Evolutionary conservation across 1,284 basidiomycete genomes (phyloP), one percentile per base, ranked within the genome.

Genomic region (Veloboletus limbatus): DNA sequence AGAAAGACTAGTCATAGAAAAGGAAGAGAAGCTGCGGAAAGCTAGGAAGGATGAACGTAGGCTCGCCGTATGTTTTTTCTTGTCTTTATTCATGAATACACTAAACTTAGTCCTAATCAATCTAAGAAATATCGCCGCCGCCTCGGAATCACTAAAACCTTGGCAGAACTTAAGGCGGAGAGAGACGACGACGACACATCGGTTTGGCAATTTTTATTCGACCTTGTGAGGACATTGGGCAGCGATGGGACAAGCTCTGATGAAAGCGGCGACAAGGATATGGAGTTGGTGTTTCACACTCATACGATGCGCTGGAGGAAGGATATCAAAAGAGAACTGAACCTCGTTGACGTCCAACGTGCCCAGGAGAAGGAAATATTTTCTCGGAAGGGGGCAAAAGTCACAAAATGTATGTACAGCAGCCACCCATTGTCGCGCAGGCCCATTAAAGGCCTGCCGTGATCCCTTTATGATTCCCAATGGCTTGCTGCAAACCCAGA

Each of bases 161-260:
- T 42, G 17, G 34, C 8, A 5, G 17, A 36, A 22, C 11, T 45
- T 21, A 40, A 30, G 14, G 6, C 14, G 10, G 33, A 36, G n/a
- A 20, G 14, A 28, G 33, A 31, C 3, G 24, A 24, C 5, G 6
- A 46, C 1, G 39, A 42, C 16, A 13, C 28, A 8, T 6, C 6
- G 3, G 26, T 45, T 0, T 53, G 51, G 51, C 6, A 13, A 8
- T 53, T 47, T 25, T 24, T 53, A 9, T 31, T 8, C 3, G 7
- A 9, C 2, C 5, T 53, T 4, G n/a, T 53, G 2, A 31, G 11
- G 3, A 35, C 9, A 11, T 24, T 53, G 3, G 51, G 43, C 8
- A 52, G 35, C 18, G 32, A 53, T 49, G 46, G 51, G 7, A 53
- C 30, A 16, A 53, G 51, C 14, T 53, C 47, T 8, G 43, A 53